A percentile compares a stretch with the other conserved stretches of the same genome.
Evolutionary conservation across 1,284 basidiomycete species (phyloP).

Genomic region (Ganoderma boninense): DNA sequence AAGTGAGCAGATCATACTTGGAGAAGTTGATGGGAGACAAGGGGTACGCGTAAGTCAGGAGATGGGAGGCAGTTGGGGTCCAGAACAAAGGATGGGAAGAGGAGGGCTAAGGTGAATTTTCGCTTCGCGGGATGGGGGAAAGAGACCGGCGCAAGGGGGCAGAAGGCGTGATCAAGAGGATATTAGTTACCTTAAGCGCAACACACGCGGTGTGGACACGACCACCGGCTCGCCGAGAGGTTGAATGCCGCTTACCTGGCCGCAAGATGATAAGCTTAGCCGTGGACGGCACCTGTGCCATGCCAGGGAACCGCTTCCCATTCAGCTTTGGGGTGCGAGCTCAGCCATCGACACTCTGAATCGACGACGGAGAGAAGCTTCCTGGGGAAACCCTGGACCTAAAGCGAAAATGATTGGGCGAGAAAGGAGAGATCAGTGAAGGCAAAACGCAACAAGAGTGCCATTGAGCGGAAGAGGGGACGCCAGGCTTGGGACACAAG

Average conservation of each 20-base stretch:
- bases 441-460: background rate
- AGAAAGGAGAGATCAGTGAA: background rate
- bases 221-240: conserved; percentile 2
- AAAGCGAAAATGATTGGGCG: background rate
- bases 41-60: conserved; percentile 18
- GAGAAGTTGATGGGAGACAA: conserved; percentile 6
- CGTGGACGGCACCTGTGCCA: conserved; percentile 1
- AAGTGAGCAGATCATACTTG: conserved; percentile 19
- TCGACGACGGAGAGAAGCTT: background rate
- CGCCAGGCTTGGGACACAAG: background rate
- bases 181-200: conserved; percentile 1
- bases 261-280: conserved; percentile 3
- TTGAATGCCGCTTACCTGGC: conserved; percentile 1
- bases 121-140: conserved; percentile 28
- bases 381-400: background rate
- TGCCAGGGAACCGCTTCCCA: background rate
- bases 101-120: background rate
- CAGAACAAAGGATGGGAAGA: conserved; percentile 24
- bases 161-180: background rate
- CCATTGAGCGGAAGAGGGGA: background rate
- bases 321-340: background rate
- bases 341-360: background rate
- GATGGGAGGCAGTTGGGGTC: conserved; percentile 23
- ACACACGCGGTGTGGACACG: background rate
- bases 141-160: conserved; percentile 23